Conservation (phyloP, 2,329 filamentous ascomycete species). For the Cytospora chrysosperma region DNA sequence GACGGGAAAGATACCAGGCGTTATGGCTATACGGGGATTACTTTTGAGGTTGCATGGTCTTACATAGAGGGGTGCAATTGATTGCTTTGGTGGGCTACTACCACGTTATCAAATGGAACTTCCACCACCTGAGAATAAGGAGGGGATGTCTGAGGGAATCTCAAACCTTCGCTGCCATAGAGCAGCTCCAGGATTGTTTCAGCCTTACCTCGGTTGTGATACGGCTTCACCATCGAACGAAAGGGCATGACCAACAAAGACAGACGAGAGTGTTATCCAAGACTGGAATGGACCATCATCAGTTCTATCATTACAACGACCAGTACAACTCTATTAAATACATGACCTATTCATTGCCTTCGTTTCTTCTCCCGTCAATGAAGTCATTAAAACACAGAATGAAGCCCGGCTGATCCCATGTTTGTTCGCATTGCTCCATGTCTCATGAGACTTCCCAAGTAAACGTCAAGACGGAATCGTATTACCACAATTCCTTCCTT, state of each 20-base stretch:
- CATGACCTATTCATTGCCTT: constrained; percentile 1
- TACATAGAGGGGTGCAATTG: neutral
- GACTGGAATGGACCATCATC: neutral
- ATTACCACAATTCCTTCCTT: neutral
- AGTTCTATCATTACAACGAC: constrained; percentile 16
- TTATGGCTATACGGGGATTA: constrained; percentile 1
- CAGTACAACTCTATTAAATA: constrained; percentile 15
- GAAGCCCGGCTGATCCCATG: neutral
- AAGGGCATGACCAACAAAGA: neutral
- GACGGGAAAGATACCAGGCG: constrained; percentile 16
- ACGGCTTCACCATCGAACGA: no score
- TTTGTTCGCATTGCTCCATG: constrained; percentile 15
- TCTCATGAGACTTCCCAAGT: constrained; percentile 25
- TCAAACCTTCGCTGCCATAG: no score
- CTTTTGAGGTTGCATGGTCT: neutral
- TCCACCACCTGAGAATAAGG: neutral
- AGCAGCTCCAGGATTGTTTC: no score
- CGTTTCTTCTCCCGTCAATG: neutral
- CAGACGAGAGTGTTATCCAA: neutral
- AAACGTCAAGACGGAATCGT: neutral
- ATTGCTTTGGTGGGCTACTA: neutral
- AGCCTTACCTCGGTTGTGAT: no score
- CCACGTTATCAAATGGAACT: neutral
- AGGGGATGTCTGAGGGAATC: no score
- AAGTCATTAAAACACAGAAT: constrained; percentile 1